Percentiles rank a stretch among this genome's conserved stretches.
These are phyloP conservation scores for Gossypium arboreum DNA, from an alignment of 345 rosid genomes.

Conservation along the genomic window DNA sequence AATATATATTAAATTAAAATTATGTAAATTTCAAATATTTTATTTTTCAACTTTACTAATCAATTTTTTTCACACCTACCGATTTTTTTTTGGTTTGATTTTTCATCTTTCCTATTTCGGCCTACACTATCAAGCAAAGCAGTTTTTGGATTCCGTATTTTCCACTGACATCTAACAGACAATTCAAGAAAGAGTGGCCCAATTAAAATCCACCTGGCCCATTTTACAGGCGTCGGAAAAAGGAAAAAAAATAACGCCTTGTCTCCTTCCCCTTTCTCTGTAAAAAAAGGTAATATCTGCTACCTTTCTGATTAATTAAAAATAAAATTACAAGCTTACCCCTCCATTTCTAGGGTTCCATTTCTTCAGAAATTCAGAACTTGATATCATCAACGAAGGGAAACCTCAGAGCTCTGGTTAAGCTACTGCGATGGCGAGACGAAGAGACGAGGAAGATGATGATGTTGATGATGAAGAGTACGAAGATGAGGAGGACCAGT, in stretches of 20 bases:
- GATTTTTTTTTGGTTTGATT: too few relatives aligned
- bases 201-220: not conserved
- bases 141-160: too few relatives aligned
- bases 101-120: too few relatives aligned
- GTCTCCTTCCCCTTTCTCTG: too few relatives aligned
- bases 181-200: not conserved
- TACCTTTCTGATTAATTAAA: not conserved
- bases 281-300: not conserved
- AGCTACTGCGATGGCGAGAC: slow-evolving; percentile 38
- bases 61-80: too few relatives aligned
- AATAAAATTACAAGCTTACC: not conserved
- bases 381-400: not conserved
- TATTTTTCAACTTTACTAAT: too few relatives aligned
- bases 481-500: slow-evolving; percentile 50
- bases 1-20: too few relatives aligned
- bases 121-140: too few relatives aligned
- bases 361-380: too few relatives aligned
- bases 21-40: too few relatives aligned
- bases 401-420: slow-evolving; percentile 14
- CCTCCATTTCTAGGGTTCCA: not conserved
- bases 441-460: slow-evolving; percentile 44
- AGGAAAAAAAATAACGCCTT: not conserved
- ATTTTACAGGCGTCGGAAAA: not conserved
- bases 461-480: slow-evolving; percentile 51
- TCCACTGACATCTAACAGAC: too few relatives aligned